These are phyloP conservation scores for Talaromyces stipitatus DNA, from an alignment of 495 filamentous ascomycete genomes.

Conservation along the genomic window DNA sequence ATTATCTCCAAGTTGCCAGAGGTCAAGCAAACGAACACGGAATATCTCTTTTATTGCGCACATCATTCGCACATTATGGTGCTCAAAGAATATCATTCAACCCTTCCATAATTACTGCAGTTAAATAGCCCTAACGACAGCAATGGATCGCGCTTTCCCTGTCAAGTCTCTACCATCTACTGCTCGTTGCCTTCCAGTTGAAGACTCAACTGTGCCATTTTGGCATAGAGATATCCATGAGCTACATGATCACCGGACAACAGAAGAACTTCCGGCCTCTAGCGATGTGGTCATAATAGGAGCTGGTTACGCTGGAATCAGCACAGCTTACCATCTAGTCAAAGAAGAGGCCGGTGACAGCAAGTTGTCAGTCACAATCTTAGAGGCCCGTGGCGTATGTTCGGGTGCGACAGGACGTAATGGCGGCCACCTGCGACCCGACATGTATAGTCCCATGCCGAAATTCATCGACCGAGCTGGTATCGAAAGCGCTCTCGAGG, in stretches of 20 bases:
- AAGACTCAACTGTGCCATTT: constrained; percentile 53
- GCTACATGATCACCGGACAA: constrained; percentile 44
- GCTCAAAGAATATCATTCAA: too few species aligned
- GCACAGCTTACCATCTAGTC: constrained; percentile 54
- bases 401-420: constrained; percentile 35
- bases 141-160: not conserved
- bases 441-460: constrained; percentile 23
- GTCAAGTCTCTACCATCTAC: not conserved
- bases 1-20: too few species aligned
- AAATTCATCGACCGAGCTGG: constrained; percentile 21
- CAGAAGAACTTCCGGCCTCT: constrained; percentile 33
- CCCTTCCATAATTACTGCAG: too few species aligned
- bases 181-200: constrained; percentile 27
- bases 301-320: constrained; percentile 60
- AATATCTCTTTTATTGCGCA: too few species aligned
- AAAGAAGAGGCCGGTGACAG: constrained; percentile 10
- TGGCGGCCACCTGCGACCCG: constrained; percentile 27
- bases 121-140: not conserved
- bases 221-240: constrained; percentile 50
- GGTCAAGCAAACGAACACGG: too few species aligned
- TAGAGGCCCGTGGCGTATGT: constrained; percentile 30
- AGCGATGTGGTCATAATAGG: constrained; percentile 63
- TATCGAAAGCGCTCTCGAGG: constrained; percentile 13
- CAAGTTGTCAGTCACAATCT: constrained; percentile 18
- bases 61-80: too few species aligned